Evolutionary conservation across 306 rosid species (phyloP).

Genomic region (Vicia faba): DNA sequence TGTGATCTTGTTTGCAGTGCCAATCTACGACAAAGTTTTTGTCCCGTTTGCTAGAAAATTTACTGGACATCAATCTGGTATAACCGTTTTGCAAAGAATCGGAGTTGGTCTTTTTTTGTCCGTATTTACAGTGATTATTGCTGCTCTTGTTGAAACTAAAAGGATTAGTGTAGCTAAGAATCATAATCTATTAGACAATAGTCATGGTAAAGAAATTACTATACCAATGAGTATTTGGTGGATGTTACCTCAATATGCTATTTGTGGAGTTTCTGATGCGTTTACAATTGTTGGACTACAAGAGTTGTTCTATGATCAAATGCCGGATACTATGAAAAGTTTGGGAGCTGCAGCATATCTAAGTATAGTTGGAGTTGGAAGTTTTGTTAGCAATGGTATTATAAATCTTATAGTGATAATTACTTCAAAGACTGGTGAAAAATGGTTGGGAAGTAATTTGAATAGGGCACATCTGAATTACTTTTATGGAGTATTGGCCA

Average conservation of each 20-base stretch:
- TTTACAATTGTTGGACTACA: conserved; percentile 65
- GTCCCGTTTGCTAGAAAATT: conserved; percentile 49
- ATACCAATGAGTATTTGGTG: conserved; percentile 75
- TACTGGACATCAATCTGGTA: conserved; percentile 56
- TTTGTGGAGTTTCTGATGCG: conserved; percentile 53
- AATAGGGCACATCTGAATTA: conserved; percentile 67
- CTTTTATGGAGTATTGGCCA: conserved; percentile 69
- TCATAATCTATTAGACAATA: conserved; percentile 45
- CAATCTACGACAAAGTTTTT: conserved; percentile 57
- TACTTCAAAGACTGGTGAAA: conserved; percentile 35
- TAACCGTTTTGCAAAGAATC: conserved; percentile 66
- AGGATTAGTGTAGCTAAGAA: conserved; percentile 53
- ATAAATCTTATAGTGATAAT: conserved; percentile 45
- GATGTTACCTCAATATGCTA: conserved; percentile 70
- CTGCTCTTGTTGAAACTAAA: conserved; percentile 58
- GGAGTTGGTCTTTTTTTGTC: conserved; percentile 65
- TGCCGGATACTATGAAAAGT: conserved; percentile 64
- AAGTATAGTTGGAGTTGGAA: conserved; percentile 59
- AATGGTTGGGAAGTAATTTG: conserved; percentile 61
- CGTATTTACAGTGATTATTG: conserved; percentile 50
- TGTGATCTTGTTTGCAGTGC: conserved; percentile 46
- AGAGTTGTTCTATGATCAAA: conserved; percentile 68
- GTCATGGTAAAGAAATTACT: conserved; percentile 39
- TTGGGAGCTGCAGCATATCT: conserved; percentile 77
- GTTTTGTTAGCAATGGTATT: conserved; percentile 48